phyloP scores from a whole-genome alignment of 1,139 yeast species.

The Eremothecium sinecaudum region DNA sequence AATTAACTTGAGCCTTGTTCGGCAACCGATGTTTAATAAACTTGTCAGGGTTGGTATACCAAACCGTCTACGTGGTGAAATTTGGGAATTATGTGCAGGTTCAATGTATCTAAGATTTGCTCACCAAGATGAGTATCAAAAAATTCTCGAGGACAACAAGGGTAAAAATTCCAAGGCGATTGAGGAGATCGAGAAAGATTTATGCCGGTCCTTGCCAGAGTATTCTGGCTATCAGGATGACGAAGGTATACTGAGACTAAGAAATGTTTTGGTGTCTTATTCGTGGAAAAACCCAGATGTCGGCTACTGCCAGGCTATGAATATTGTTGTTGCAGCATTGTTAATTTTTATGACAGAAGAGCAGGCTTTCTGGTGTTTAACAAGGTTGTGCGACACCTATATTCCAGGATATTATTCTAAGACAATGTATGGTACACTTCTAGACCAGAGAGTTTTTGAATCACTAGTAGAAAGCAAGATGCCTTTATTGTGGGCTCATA shows the following conservation, averaged over 20 bases:
- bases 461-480: conserved; percentile 79
- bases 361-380: conserved; percentile 92
- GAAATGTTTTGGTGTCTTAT: conserved; percentile 85
- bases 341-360: conserved; percentile 93
- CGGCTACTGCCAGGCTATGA: conserved; percentile 99
- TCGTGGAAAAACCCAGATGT: conserved; percentile 97
- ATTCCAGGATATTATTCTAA: conserved; percentile 95
- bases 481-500: conserved; percentile 84
- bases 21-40: conserved; percentile 70
- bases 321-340: conserved; percentile 89
- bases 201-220: conserved; percentile 89
- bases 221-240: conserved; percentile 84
- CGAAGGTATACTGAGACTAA: conserved; percentile 74
- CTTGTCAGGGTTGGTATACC: conserved; percentile 87
- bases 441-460: conserved; percentile 92
- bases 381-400: conserved; percentile 69
- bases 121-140: conserved; percentile 49
- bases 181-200: conserved; percentile 93
- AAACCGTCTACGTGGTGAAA: conserved; percentile 83
- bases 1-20: conserved; percentile 64
- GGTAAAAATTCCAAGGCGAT: conserved; percentile 70
- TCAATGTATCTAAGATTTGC: conserved; percentile 67
- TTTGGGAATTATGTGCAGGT: conserved; percentile 92
- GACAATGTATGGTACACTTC: conserved; percentile 93
- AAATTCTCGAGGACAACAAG: conserved; percentile 48